These are phyloP conservation scores for Poterioochromonas sp. DNA, from an alignment of 352 stramenopile genomes.

Conservation along the genomic window DNA sequence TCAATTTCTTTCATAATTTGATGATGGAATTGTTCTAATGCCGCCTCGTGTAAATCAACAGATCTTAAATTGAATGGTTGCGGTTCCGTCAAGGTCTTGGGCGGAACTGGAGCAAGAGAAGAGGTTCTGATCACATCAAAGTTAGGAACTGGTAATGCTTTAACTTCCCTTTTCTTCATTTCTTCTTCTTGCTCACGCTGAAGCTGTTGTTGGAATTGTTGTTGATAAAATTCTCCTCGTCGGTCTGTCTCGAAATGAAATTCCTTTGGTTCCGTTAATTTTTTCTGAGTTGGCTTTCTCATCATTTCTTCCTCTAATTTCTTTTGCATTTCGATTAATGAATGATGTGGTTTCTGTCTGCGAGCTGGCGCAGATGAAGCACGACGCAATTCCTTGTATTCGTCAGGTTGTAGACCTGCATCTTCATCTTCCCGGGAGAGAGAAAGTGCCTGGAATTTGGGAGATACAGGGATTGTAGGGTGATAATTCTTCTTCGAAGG, in stretches of 20 bases:
- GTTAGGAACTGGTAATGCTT: background rate
- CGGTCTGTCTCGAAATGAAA: background rate
- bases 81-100: background rate
- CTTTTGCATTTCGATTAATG: background rate
- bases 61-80: background rate
- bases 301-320: background rate
- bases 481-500: background rate
- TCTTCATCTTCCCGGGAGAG: too few species aligned
- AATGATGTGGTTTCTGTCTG: background rate
- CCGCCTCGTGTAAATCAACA: background rate
- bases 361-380: background rate
- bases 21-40: background rate
- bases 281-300: background rate
- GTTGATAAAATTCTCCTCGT: background rate
- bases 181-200: background rate
- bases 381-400: too few species aligned
- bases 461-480: constrained; percentile 2
- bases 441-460: background rate
- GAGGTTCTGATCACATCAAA: background rate
- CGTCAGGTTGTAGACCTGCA: too few species aligned
- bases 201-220: background rate
- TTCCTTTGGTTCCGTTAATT: background rate
- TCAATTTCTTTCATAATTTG: background rate
- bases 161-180: background rate
- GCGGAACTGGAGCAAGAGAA: background rate